Conservation (phyloP, 345 rosid species). For the Bruguiera sexangula region DNA sequence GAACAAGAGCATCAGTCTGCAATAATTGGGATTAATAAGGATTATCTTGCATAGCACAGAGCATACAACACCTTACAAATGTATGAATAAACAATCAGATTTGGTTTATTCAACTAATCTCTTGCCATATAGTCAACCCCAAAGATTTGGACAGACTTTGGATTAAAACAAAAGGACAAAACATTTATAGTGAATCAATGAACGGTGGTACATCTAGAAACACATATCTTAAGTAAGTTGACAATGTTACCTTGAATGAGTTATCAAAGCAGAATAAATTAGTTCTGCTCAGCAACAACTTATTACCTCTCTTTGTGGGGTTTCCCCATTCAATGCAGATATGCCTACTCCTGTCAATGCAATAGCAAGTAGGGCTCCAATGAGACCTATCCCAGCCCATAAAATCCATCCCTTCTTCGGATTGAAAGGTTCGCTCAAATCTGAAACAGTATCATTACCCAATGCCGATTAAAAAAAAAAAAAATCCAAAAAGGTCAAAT, state of each 20-base stretch:
- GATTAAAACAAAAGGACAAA: too few species aligned
- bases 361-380: conserved; percentile 45
- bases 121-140: too few species aligned
- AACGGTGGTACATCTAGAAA: too few species aligned
- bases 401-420: conserved; percentile 58
- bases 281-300: conserved; percentile 1
- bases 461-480: too few species aligned
- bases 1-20: conserved; percentile 69
- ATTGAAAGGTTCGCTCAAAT: conserved; percentile 67
- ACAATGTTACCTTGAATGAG: not conserved
- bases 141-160: too few species aligned
- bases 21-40: conserved; percentile 13
- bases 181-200: too few species aligned
- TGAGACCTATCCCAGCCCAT: conserved; percentile 64
- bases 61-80: conserved; percentile 1
- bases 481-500: too few species aligned
- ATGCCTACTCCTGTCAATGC: conserved; percentile 41
- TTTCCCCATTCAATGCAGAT: conserved; percentile 49
- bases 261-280: not conserved
- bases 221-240: not conserved
- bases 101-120: too few species aligned
- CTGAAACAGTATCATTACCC: conserved; percentile 31
- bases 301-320: conserved; percentile 61
- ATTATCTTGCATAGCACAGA: not conserved
- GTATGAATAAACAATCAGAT: not conserved